phyloP scores from a whole-genome alignment of 495 filamentous ascomycete genomes.

The Hyaloscypha hepaticicola region DNA sequence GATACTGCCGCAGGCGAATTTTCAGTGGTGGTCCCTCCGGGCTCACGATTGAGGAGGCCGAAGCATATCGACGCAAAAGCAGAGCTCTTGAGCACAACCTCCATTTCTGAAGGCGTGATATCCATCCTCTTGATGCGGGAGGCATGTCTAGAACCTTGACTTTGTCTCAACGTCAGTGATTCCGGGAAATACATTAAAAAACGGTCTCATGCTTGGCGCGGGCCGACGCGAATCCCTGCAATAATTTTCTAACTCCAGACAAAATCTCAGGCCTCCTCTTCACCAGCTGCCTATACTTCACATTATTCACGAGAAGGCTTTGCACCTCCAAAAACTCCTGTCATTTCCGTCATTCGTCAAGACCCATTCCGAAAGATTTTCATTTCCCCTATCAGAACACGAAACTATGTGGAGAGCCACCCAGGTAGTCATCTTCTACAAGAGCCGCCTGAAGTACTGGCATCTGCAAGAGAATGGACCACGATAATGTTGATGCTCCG shows the following conservation, averaged over 20 bases:
- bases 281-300: neutral
- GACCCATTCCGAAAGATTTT: neutral
- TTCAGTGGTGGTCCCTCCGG: conserved; percentile 10
- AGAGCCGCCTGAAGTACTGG: conserved; percentile 14
- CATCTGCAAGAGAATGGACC: conserved; percentile 24
- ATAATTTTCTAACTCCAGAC: neutral
- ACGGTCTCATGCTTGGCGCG: conserved; percentile 8
- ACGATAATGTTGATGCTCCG: conserved; percentile 23
- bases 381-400: neutral
- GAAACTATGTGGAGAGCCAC: conserved; percentile 17
- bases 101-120: conserved; percentile 16
- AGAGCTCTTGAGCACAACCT: neutral
- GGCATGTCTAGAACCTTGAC: conserved; percentile 23
- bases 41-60: conserved; percentile 3
- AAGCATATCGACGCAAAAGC: conserved; percentile 14
- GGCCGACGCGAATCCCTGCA: conserved; percentile 23
- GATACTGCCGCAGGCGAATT: conserved; percentile 70
- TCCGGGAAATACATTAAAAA: neutral
- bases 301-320: neutral
- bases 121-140: conserved; percentile 32
- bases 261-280: neutral
- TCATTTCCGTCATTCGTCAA: neutral
- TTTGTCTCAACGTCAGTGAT: neutral
- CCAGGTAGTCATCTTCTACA: neutral
- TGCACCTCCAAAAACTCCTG: too few relatives aligned